A percentile compares a stretch with the other conserved stretches of the same genome.
Conservation (phyloP, 345 rosid genomes). For the Pugionium cornutum region DNA sequence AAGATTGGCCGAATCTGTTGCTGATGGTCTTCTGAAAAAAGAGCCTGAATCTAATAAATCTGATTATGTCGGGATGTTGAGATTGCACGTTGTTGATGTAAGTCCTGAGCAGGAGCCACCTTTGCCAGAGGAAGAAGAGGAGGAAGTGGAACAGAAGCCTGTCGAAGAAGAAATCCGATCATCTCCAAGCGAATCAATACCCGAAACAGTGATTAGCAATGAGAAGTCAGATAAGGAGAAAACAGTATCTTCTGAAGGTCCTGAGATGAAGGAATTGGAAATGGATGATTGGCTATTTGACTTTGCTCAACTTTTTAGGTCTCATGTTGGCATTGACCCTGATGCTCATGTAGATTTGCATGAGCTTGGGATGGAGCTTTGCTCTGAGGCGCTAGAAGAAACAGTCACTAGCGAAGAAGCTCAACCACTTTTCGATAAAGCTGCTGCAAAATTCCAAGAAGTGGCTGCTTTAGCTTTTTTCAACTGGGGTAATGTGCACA, state of each 20-base stretch:
- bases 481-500: constrained; percentile 98
- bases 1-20: constrained; percentile 68
- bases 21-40: constrained; percentile 54
- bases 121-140: constrained; percentile 54
- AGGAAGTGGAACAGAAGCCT: constrained; percentile 51
- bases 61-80: constrained; percentile 67
- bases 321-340: constrained; percentile 88
- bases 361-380: constrained; percentile 96
- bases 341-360: constrained; percentile 95
- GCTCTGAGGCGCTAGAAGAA: constrained; percentile 96
- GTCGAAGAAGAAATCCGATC: constrained; percentile 58
- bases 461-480: constrained; percentile 95
- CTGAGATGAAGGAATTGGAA: constrained; percentile 79
- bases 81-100: constrained; percentile 89
- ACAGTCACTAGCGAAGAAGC: constrained; percentile 91
- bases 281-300: constrained; percentile 99
- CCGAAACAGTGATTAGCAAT: constrained; percentile 52
- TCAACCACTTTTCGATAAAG: constrained; percentile 79
- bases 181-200: constrained; percentile 51
- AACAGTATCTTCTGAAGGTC: constrained; percentile 57
- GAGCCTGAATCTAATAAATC: constrained; percentile 48
- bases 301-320: constrained; percentile 91
- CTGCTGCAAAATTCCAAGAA: constrained; percentile 94
- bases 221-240: constrained; percentile 64
- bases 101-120: constrained; percentile 89